phyloP scores from a whole-genome alignment of 2,329 filamentous ascomycete genomes.

The Neurospora sp. region DNA sequence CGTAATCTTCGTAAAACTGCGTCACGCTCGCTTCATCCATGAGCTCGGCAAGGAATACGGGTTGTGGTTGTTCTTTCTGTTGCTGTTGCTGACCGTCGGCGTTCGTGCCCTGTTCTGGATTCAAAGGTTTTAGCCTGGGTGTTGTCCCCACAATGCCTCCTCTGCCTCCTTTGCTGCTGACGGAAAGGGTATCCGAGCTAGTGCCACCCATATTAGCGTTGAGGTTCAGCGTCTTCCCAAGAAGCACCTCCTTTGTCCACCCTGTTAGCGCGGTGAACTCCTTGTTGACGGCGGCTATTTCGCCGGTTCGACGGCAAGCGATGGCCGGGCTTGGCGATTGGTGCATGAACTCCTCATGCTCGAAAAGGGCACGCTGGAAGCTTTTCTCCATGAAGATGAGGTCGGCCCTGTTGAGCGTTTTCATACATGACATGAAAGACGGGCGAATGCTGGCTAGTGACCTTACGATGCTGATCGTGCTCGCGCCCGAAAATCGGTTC shows the following conservation, averaged over 20 bases:
- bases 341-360: constrained; percentile 88
- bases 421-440: constrained; percentile 84
- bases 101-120: constrained; percentile 27
- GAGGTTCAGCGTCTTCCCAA: constrained; percentile 78
- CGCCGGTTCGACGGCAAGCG: constrained; percentile 83
- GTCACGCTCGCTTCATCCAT: constrained; percentile 90
- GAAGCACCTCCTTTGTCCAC: constrained; percentile 81
- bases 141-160: constrained; percentile 31
- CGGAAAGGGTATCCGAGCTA: constrained; percentile 31
- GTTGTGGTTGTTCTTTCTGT: constrained; percentile 45
- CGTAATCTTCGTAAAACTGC: constrained; percentile 93
- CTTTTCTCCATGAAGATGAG: constrained; percentile 97
- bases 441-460: constrained; percentile 83
- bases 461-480: constrained; percentile 74
- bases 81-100: constrained; percentile 21
- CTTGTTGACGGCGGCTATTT: constrained; percentile 91
- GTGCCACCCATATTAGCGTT: constrained; percentile 68
- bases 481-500: constrained; percentile 65
- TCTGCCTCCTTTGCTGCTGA: constrained; percentile 29
- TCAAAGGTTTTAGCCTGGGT: constrained; percentile 39
- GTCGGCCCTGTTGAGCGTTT: constrained; percentile 79
- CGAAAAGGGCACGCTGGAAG: constrained; percentile 83
- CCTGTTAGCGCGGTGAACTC: constrained; percentile 94
- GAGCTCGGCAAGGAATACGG: constrained; percentile 84
- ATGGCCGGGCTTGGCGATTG: constrained; percentile 84